Base-by-base conservation (phyloP, 2,329 filamentous ascomycete genomes). In the Aspergillus versicolor region DNA sequence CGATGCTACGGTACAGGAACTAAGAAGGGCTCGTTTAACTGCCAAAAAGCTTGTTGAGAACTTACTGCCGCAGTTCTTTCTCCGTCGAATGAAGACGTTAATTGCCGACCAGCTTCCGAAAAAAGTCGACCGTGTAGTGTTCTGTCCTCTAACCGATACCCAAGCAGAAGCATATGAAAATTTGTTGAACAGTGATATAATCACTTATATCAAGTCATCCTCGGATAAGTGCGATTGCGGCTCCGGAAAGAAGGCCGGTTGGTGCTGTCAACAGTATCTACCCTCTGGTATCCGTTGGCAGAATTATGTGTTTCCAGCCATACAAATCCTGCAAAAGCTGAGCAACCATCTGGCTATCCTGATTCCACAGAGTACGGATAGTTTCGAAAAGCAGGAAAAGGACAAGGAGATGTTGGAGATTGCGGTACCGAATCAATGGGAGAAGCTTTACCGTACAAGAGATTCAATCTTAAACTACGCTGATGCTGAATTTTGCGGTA, bases 61-160 rank as follows among this genome's bases (percentile, higher is more conserved):
- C 57, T 83, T 99, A 0, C 81, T 99, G 3, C 94, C 94, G 0
- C 85, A 86, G 13, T 95, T 96, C 72, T 97, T 99, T 65, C 81
- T 97, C 2, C 88, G 94, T 2, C 87, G 94, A 2, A 94, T 96
- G 85, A 99, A 99, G 78, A 87, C 88, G 0, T 79, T 97, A 15
- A 96, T 99, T 59, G 91, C 92, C 0, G 81, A 96, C 67, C 93
- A 99, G 69, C 80, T 99, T 7, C 94, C 94, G 0, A 96, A 92
- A 75, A 99, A 99, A 80, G 92, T 85, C 34, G 94, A 99, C 71
- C 86, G 88, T 54, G 92, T 97, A 1, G 91, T 97, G 4, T 99
- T 99, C 70, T 99, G 94, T 65, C 92, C 92, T 1, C 81, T 99
- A 19, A 96, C 92, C 0, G 84, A 88, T 4, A 83, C 87, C 0